Base-by-base conservation (phyloP, 2,329 filamentous ascomycete species). In the Microdochium trichocladiopsis region DNA sequence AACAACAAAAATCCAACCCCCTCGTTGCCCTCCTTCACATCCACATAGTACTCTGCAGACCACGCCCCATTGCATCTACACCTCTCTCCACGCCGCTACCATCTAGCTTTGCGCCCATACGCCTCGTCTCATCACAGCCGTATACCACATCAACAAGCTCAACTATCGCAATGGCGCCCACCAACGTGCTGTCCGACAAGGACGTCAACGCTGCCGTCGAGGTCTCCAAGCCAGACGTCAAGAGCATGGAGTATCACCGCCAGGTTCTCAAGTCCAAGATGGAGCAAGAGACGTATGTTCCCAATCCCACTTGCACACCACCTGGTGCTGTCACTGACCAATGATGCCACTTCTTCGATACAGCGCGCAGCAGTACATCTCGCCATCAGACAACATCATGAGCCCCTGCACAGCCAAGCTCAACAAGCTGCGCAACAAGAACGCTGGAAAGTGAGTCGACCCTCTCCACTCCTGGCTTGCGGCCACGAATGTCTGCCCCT, bases 381-480 rank as follows among this genome's bases (percentile, higher is more conserved):
- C 87, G 18, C 90, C 90, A 2, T 92, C 88, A n/a, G 90, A 95
- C 70, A 84, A 83, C 71, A 92, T 95, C 75, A 88, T 91, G 84
- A 91, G 87, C 61, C 90, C 90, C 33, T 91, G 88, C 70, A 88
- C 86, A 18, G 86, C 88, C 69, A 94, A 94, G 78, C 80, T 94
- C 62, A 87, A 79, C 57, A 86, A 87, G 41, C 83, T 92, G 69
- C 87, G 88, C 71, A 88, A 82, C 72, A 91, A 90, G 75, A 86
- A 90, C 63, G 84, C 84, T 56, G 80, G 79, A 72, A 93, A 91
- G 86, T 90, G 77, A 66, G 81, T 78, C 5, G 21, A 49, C 25
- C 25, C n/a, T 18, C 16, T 6, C 28, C 6, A 6, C 28, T 4
- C 11, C 25, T 12, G 8, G 28, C 16, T 48, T 31, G 21, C n/a